Base-by-base conservation (phyloP, 228 moss, liverwort and hornwort species). In the Sphagnum magellanicum region DNA sequence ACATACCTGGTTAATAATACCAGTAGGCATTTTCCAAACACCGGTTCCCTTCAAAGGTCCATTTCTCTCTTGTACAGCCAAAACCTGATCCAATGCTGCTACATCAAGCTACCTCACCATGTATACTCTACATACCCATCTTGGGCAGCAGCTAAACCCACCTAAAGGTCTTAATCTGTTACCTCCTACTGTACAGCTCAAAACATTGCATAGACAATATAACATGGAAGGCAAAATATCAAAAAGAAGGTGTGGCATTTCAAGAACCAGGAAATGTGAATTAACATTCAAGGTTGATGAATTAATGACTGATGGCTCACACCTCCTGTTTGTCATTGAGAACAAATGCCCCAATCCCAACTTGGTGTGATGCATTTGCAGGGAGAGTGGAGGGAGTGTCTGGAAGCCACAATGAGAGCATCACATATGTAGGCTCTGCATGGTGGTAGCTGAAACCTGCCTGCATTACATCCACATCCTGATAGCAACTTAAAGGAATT, bases 1-100 rank as follows among this genome's bases (percentile, higher is more conserved):
- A 58, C 77, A 66, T 32, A 88, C 88, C 85, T 89, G 77, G 14
- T 50, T 6, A 15, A 89, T 2, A 9, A 14, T 5, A 64, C 86
- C 89, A 63, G 86, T 74, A 53, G 86, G 89, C 86, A 85, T 83
- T 64, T 81, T 81, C 89, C 89, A 86, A 51, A 84, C 57, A 67
- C 82, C 82, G 11, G 63, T 72, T 50, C 55, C 77, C 55, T 63
- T 49, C 49, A 83, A 79, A 60, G 17, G 50, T 7, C 86, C 89
- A 65, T 67, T 75, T 12, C 63, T 85, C 73, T 89, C 89, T 83
- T 75, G 77, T 51, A 89, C 81, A 7, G 75, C 86, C 4, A 89
- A 67, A 74, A 89, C 75, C 83, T 86, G 77, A 67, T 71, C 52
- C 74, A 79, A 12, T 11, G 52, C 15, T n/a, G 7, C 58, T 58